Conservation (phyloP, 176 grass and related monocot species). For the Aegilops longissima region DNA sequence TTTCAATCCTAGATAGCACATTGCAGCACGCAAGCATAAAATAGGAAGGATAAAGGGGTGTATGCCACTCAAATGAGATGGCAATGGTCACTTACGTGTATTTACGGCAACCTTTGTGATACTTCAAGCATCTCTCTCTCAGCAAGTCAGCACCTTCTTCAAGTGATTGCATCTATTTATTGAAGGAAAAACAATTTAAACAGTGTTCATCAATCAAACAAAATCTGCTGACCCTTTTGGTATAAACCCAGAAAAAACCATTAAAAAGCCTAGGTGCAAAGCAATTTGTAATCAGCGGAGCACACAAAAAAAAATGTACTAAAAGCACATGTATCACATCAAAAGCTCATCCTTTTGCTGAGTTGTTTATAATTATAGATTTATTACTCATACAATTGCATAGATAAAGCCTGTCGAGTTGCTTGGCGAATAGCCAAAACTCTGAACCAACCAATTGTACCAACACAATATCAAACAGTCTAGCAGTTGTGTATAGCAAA, state of each 20-base stretch:
- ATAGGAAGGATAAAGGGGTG: background rate
- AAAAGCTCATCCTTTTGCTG: too few relatives aligned
- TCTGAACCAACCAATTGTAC: too few relatives aligned
- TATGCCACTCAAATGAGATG: background rate
- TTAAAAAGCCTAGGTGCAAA: background rate
- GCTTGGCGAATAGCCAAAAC: too few relatives aligned
- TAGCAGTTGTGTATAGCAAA: background rate
- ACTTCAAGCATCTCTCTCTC: slow-evolving; percentile 21
- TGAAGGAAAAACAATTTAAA: background rate
- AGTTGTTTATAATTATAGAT: too few relatives aligned
- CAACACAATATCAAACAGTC: background rate
- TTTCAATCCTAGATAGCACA: background rate
- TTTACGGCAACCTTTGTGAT: slow-evolving; percentile 12
- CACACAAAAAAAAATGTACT: background rate
- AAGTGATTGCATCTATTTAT: slow-evolving; percentile 13
- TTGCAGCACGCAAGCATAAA: background rate
- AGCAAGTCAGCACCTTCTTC: slow-evolving; percentile 12
- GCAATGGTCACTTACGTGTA: background rate
- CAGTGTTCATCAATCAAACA: background rate
- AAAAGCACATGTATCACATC: too few relatives aligned
- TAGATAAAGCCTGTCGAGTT: too few relatives aligned
- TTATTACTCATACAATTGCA: too few relatives aligned
- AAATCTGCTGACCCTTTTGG: background rate
- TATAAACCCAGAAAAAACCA: background rate
- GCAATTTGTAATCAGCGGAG: background rate